phyloP scores from a whole-genome alignment of 805 yeast species.

The Kodamaea fukazawae region DNA sequence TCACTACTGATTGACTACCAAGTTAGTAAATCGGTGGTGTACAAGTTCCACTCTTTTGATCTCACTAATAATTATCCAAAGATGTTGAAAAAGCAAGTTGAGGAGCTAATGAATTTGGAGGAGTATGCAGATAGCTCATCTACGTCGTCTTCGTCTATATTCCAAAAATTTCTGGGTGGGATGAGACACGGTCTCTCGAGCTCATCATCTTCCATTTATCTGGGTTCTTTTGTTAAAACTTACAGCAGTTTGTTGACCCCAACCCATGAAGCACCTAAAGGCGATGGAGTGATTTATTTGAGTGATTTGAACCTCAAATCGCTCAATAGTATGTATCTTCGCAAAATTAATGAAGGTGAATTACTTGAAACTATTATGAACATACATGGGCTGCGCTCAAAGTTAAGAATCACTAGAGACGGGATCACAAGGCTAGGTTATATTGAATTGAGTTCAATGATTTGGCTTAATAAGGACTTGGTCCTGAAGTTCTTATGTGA shows the following conservation, averaged over 20 bases:
- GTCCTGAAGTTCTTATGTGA: slow-evolving; percentile 35
- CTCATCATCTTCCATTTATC: slow-evolving; percentile 1
- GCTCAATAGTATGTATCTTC: slow-evolving; percentile 30
- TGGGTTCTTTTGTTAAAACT: slow-evolving; percentile 3
- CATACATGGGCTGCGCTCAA: slow-evolving; percentile 21
- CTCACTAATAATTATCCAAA: slow-evolving; percentile 37
- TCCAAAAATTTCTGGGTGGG: slow-evolving; percentile 2
- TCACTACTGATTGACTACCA: slow-evolving; percentile 68
- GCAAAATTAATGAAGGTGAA: slow-evolving; percentile 31
- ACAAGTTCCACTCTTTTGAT: slow-evolving; percentile 39
- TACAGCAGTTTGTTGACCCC: slow-evolving; percentile 9
- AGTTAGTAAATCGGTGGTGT: slow-evolving; percentile 35
- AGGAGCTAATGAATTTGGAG: slow-evolving; percentile 18
- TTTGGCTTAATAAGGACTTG: slow-evolving; percentile 45
- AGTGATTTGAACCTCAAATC: slow-evolving; percentile 43
- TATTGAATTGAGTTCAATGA: slow-evolving; percentile 43
- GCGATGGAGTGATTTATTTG: slow-evolving; percentile 29
- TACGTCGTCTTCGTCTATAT: not conserved
- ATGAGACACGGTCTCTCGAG: slow-evolving; percentile 2
- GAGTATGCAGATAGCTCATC: slow-evolving; percentile 5
- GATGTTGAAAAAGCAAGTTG: slow-evolving; percentile 23
- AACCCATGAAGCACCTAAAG: slow-evolving; percentile 14
- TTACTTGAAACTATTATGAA: slow-evolving; percentile 25
- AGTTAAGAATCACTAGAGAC: slow-evolving; percentile 6
- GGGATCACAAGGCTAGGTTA: slow-evolving; percentile 12